Evolutionary conservation across 352 stramenopile species (phyloP).

Genomic region (Pythium biforme): DNA sequence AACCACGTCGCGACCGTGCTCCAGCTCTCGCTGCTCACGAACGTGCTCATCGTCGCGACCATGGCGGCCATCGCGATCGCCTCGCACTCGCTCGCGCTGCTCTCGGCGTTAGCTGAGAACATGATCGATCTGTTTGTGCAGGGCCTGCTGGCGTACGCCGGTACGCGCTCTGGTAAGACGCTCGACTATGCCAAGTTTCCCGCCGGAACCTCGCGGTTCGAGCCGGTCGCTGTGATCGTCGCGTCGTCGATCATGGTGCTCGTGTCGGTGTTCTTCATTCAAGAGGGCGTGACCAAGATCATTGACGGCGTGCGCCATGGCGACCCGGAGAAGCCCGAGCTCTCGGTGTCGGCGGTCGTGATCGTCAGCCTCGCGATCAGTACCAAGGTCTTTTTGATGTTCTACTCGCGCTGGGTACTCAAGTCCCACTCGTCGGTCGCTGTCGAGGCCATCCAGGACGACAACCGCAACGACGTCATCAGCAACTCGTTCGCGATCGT

Average conservation of each 20-base stretch:
- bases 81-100: conserved; percentile 86
- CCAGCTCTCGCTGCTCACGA: conserved; percentile 55
- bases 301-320: conserved; percentile 44
- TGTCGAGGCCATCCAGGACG: conserved; percentile 73
- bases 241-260: conserved; percentile 92
- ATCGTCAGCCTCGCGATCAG: conserved; percentile 63
- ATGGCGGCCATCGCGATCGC: conserved; percentile 69
- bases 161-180: conserved; percentile 72
- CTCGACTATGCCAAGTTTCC: conserved; percentile 90
- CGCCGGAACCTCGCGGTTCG: conserved; percentile 85
- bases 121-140: conserved; percentile 93
- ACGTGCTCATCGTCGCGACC: conserved; percentile 64
- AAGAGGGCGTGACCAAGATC: conserved; percentile 54
- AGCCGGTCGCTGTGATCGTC: conserved; percentile 92
- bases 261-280: conserved; percentile 81
- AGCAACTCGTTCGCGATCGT: conserved; percentile 89
- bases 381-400: conserved; percentile 68
- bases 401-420: conserved; percentile 63
- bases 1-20: conserved; percentile 59
- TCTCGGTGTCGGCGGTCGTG: conserved; percentile 85
- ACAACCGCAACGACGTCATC: conserved; percentile 95
- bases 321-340: conserved; percentile 77
- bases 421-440: conserved; percentile 48
- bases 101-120: conserved; percentile 90
- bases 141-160: conserved; percentile 87